Conservation (phyloP, 2,329 filamentous ascomycete species). For the Pyrenochaeta sp. region DNA sequence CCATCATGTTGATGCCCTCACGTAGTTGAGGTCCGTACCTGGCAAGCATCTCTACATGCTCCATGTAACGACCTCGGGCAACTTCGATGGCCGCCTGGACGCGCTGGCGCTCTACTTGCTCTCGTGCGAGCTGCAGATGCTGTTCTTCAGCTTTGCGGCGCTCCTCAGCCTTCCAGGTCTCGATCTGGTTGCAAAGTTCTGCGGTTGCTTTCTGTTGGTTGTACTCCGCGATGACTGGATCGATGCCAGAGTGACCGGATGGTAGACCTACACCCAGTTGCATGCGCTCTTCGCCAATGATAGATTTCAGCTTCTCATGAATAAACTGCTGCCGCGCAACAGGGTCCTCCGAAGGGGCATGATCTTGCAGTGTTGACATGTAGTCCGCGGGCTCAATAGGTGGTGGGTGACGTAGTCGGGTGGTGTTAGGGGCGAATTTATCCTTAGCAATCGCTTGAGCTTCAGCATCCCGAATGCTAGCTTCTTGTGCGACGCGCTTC, state of each 20-base stretch:
- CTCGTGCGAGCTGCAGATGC: neutral
- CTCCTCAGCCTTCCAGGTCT: neutral
- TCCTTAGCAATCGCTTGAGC: neutral
- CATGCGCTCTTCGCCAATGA: slow-evolving; percentile 13
- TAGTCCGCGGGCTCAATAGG: neutral
- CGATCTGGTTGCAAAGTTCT: neutral
- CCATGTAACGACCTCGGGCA: slow-evolving; percentile 3
- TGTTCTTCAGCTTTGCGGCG: slow-evolving; percentile 3
- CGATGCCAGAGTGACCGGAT: slow-evolving; percentile 12
- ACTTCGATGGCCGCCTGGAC: neutral
- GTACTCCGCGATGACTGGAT: slow-evolving; percentile 9
- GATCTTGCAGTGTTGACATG: neutral
- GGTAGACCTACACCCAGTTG: slow-evolving; percentile 1
- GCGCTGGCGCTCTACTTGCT: slow-evolving; percentile 1
- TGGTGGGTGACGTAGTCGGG: neutral
- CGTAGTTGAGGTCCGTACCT: slow-evolving; percentile 2
- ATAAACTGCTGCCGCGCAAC: slow-evolving; percentile 9
- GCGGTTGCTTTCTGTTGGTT: slow-evolving; percentile 2
- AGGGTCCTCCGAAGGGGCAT: neutral
- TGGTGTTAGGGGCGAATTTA: neutral
- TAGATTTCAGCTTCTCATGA: slow-evolving; percentile 1
- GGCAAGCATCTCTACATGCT: slow-evolving; percentile 7
- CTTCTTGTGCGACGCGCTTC: neutral
- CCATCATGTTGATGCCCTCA: slow-evolving; percentile 1
- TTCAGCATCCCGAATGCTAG: neutral